Evolutionary conservation across 1,139 yeast genomes (phyloP).

Genomic region (Pichia sp.): DNA sequence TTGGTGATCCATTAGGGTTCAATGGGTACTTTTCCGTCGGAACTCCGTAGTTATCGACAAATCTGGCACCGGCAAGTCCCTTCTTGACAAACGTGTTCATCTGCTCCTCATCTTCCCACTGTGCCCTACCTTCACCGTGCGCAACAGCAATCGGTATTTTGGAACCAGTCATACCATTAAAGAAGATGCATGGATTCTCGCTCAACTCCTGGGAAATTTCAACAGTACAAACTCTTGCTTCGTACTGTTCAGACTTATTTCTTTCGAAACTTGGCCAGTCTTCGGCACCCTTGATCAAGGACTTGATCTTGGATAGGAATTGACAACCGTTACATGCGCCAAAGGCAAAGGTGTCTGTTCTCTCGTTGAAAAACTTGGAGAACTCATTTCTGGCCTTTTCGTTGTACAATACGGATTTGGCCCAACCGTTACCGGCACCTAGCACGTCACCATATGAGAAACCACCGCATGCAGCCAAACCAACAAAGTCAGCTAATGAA

Average conservation of each 20-base stretch:
- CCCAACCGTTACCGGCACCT: slow-evolving; percentile 99
- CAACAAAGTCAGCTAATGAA: slow-evolving; percentile 76
- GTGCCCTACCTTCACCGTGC: slow-evolving; percentile 97
- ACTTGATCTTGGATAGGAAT: slow-evolving; percentile 82
- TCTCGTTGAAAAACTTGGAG: slow-evolving; percentile 72
- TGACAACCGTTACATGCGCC: slow-evolving; percentile 99
- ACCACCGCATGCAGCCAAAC: slow-evolving; percentile 98
- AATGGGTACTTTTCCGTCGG: slow-evolving; percentile 80
- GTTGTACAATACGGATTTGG: slow-evolving; percentile 90
- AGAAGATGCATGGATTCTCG: slow-evolving; percentile 63
- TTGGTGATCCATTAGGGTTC: slow-evolving; percentile 95
- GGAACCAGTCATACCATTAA: slow-evolving; percentile 88
- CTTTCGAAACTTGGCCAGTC: slow-evolving; percentile 97
- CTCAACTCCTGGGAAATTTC: slow-evolving; percentile 57
- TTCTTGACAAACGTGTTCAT: slow-evolving; percentile 45
- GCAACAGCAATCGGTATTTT: slow-evolving; percentile 95
- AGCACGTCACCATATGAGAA: slow-evolving; percentile 98
- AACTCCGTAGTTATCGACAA: slow-evolving; percentile 86
- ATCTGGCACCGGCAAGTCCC: slow-evolving; percentile 63
- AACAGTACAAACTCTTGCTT: slow-evolving; percentile 90
- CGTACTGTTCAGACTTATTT: slow-evolving; percentile 90
- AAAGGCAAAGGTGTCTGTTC: slow-evolving; percentile 92
- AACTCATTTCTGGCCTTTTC: slow-evolving; percentile 75
- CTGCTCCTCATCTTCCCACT: slow-evolving; percentile 49
- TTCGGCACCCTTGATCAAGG: slow-evolving; percentile 90